Base-by-base conservation (phyloP, 2,329 filamentous ascomycete genomes). In the Dactylellina haptotyla region DNA sequence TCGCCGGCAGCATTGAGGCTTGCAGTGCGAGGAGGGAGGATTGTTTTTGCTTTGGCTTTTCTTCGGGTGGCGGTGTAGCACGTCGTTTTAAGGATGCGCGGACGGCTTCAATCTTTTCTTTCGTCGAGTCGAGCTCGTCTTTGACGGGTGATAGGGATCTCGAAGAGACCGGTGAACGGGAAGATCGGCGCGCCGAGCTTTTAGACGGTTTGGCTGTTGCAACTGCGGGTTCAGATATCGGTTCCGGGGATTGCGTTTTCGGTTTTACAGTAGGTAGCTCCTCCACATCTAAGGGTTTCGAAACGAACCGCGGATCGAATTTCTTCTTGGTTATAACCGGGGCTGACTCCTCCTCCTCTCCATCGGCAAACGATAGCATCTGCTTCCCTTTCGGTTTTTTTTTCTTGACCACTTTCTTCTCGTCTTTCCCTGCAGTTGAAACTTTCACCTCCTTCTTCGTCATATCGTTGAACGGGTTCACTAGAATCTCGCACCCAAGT, bases 391-490 rank as follows among this genome's bases (percentile, higher is more conserved):
- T 93, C 76, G 89, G 85, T 82, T 92, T 93, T 81, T 87, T 88
- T 46, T 67, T 75, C 61, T 75, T 77, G 10, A 58, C 67, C 2
- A 59, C 70, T 77, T 87, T 88, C 76, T 86, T 87, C 30, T 81
- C 81, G 34, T 83, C 83, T 23, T 84, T 83, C 18, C 81, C 80
- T 30, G 81, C 82, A 32, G 84, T 84, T 30, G 83, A 83, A 12
- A 87, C 86, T 41, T 87, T 83, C 64, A 85, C 85, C 54, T 86
- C 84, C 77, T 88, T 85, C 82, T 87, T 90, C 77, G 88, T 86
- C 90, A 95, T 93, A 78, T 91, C 90, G 53, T 90, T 87, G 73
- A 94, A 96, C 0, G 91, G 91, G 78, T 95, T 95, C 51, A 93
- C 87, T 75, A 95, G 80, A 18, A 96, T 87, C 80, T 95, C 91